These are phyloP conservation scores for Alternaria dauci DNA, from an alignment of 2,329 filamentous ascomycete genomes.

Conservation along the genomic window DNA sequence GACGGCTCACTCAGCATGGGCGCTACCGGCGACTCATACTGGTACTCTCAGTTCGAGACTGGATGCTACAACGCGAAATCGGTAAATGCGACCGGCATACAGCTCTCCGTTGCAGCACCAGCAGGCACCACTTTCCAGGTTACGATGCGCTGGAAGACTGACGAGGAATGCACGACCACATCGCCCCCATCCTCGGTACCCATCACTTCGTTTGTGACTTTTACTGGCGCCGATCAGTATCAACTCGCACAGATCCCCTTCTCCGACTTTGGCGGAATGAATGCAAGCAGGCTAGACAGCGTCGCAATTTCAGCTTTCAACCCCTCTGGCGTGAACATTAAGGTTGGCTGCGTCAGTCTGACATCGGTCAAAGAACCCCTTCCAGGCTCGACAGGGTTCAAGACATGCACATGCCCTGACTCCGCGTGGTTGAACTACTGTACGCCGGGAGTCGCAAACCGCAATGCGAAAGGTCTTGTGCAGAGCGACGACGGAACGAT, in stretches of 20 bases:
- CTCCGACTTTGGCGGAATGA: slow-evolving; percentile 14
- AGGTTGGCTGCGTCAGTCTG: slow-evolving; percentile 12
- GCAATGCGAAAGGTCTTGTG: slow-evolving; percentile 7
- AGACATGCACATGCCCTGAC: slow-evolving; percentile 5
- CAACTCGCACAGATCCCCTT: slow-evolving; percentile 16
- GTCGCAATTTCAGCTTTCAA: slow-evolving; percentile 6
- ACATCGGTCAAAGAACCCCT: neutral
- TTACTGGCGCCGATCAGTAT: neutral
- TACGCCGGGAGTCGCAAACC: neutral
- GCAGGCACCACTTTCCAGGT: slow-evolving; percentile 11
- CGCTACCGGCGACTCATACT: slow-evolving; percentile 1
- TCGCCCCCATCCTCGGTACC: slow-evolving; percentile 4
- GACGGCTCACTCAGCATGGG: slow-evolving; percentile 11
- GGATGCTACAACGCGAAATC: slow-evolving; percentile 13
- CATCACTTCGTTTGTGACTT: slow-evolving; percentile 11
- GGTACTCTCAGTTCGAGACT: slow-evolving; percentile 11
- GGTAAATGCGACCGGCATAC: slow-evolving; percentile 10
- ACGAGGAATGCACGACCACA: slow-evolving; percentile 1
- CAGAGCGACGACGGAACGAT: slow-evolving; percentile 19
- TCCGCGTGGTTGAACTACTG: slow-evolving; percentile 19
- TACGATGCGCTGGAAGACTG: slow-evolving; percentile 12
- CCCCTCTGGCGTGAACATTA: slow-evolving; percentile 2
- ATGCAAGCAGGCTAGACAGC: slow-evolving; percentile 14
- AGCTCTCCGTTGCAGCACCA: slow-evolving; percentile 11
- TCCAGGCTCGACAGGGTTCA: neutral